Base-by-base conservation (phyloP, 2,329 filamentous ascomycete genomes). In the Diaporthe caulivora region DNA sequence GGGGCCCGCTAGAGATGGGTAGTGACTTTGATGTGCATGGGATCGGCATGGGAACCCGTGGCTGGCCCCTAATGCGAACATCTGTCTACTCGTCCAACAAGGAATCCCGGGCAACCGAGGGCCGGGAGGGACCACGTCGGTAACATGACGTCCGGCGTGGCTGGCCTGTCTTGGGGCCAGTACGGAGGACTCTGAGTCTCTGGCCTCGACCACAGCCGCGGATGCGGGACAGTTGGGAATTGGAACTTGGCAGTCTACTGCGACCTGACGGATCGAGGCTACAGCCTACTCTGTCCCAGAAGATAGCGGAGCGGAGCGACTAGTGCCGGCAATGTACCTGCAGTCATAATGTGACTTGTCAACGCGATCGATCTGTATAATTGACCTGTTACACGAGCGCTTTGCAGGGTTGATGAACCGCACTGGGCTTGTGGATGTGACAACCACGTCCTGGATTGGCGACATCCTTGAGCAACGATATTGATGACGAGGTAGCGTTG, bases 61-160 rank as follows among this genome's bases (percentile, higher is more conserved):
- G 62, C 62, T 65, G 62, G 62, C 47, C 62, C 62, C 62, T 65
- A 65, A 65, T 65, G 62, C 62, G 62, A 65, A 65, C 62, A 24
- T 65, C 60, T 65, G 60, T 65, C 60, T 65, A 3, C 29, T 51
- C 13, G 21, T 8, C 62, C 8, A 40, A 26, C 62, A 67, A 67
- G 62, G 47, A 26, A 40, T 67, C 31, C 62, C 47, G 40, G 62
- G 47, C n/a, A 53, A 51, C 44, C 21, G 47, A 47, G 47, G 62
- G 15, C 44, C 62, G 62, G 24, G 47, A 67, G 29, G 26, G 44
- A 65, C 51, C 62, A 31, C 62, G 44, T 51, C 21, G 21, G 62
- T 37, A 40, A 67, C 62, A 67, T 67, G 62, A 67, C 62, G 62
- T 53, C 31, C 62, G 9, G 47, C 29, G 29, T 65, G 37, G 62